Evolutionary conservation across 148 eudicot species (phyloP), one percentile per base, ranked within the genome.

Genomic region (Selenicereus undatus): DNA sequence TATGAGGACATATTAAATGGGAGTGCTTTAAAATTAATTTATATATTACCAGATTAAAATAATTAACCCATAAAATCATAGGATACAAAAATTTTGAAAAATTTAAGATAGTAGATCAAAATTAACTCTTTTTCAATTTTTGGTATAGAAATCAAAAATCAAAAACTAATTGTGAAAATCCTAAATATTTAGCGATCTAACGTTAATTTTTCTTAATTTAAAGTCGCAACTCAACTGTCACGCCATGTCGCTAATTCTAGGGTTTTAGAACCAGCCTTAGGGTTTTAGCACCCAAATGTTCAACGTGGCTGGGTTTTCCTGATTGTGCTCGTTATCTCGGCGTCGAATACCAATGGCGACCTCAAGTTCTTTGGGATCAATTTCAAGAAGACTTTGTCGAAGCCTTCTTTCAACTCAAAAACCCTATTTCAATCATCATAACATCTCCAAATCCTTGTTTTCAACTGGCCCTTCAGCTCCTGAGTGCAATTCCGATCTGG

Each of bases 391-490:
- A 71, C 35, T 84, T 5, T 62, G 74, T 39, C 78, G 58, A 58
- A 30, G 16, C 32, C 52, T 80, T 65, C 30, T 80, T 71, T 80
- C 83, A 43, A 62, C 58, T 30, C 76, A 69, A 35, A 83, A 75
- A 79, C 64, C 48, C 17, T 58, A 20, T 65, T 73, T 29, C 36
- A 36, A 50, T 11, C 32, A 42, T 35, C 29, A 22, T 32, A 29
- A 62, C 18, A 73, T 85, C 82, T 43, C 86, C 65, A 82, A 79
- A 51, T 76, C 68, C 20, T 81, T 81, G 22, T 89, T 87, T 71
- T 84, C 92, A n/a, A 50, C 91, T 13, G 86, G 82, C 30, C 70
- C 85, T 68, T 79, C 87, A 60, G 21, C 81, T 79, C 30, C 83
- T 39, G 83, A 76, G 1, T 82, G 3, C 51, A 36, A 21, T 58